phyloP scores from a whole-genome alignment of 768 basidiomycete genomes.

The Pleurotus tuoliensis region DNA sequence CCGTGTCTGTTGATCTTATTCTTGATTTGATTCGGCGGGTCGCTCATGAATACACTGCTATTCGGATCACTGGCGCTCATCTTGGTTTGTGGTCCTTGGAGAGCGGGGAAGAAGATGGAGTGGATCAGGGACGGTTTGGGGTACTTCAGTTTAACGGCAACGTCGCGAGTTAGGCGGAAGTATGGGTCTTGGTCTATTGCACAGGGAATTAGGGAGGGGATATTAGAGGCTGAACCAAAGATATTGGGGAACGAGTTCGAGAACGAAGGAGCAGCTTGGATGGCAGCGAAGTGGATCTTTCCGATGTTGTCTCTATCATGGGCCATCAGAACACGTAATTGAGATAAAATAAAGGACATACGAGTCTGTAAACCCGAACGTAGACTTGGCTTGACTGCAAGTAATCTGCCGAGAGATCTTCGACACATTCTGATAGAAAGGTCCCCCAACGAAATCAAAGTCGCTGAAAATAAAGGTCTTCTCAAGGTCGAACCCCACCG shows the following conservation, averaged over 20 bases:
- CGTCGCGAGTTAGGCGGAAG: conserved; percentile 96
- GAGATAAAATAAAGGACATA: conserved; percentile 34
- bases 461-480: conserved; percentile 98
- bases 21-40: conserved; percentile 90
- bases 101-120: conserved; percentile 96
- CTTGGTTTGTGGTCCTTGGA: conserved; percentile 97
- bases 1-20: conserved; percentile 96
- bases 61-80: conserved; percentile 97
- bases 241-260: conserved; percentile 99
- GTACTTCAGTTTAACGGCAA: conserved; percentile 91
- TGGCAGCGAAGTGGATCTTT: conserved; percentile 92
- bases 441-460: conserved; percentile 84
- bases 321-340: neutral
- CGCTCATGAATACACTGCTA: conserved; percentile 94
- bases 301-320: conserved; percentile 88
- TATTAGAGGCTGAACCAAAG: conserved; percentile 75
- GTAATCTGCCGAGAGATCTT: conserved; percentile 92
- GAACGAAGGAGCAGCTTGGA: conserved; percentile 96
- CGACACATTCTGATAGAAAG: conserved; percentile 93
- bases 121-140: conserved; percentile 92
- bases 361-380: conserved; percentile 97
- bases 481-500: conserved; percentile 86
- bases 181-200: conserved; percentile 98
- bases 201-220: conserved; percentile 94
- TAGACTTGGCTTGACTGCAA: conserved; percentile 88